These are phyloP conservation scores for Pneumocystis carinii DNA, from an alignment of 1,139 yeast species.

Conservation along the genomic window DNA sequence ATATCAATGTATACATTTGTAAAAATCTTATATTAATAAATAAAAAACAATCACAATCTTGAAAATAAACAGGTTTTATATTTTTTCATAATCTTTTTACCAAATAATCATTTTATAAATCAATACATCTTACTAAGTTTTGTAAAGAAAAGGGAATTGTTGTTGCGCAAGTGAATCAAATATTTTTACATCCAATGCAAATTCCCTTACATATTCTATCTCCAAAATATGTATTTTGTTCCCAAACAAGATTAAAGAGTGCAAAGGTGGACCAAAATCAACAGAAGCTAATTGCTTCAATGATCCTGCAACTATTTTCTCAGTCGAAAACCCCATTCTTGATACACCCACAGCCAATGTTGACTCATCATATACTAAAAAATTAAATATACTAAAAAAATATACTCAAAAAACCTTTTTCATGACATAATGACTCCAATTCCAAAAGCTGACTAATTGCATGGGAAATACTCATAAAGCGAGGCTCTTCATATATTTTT, in stretches of 20 bases:
- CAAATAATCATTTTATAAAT: not conserved
- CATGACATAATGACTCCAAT: conserved; percentile 53
- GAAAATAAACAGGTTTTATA: not conserved
- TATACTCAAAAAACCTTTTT: conserved; percentile 37
- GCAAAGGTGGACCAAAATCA: conserved; percentile 90
- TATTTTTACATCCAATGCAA: not conserved
- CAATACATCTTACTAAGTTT: not conserved
- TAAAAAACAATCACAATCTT: not conserved
- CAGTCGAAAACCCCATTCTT: conserved; percentile 75
- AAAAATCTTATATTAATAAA: not conserved
- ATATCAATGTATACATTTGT: not conserved
- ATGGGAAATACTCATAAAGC: conserved; percentile 84
- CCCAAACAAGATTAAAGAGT: conserved; percentile 79
- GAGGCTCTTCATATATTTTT: conserved; percentile 85
- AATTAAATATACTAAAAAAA: not conserved
- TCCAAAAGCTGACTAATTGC: conserved; percentile 81
- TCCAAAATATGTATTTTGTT: conserved; percentile 91
- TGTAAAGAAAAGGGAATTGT: not conserved
- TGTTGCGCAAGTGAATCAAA: not conserved
- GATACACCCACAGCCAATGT: conserved; percentile 93
- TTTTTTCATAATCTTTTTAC: not conserved
- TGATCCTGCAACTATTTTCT: conserved; percentile 73
- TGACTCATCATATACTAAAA: conserved; percentile 44
- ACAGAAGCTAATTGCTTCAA: conserved; percentile 39
- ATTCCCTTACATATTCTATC: conserved; percentile 57